phyloP scores from a whole-genome alignment of 768 basidiomycete genomes.

The Leccinum ochraceum region DNA sequence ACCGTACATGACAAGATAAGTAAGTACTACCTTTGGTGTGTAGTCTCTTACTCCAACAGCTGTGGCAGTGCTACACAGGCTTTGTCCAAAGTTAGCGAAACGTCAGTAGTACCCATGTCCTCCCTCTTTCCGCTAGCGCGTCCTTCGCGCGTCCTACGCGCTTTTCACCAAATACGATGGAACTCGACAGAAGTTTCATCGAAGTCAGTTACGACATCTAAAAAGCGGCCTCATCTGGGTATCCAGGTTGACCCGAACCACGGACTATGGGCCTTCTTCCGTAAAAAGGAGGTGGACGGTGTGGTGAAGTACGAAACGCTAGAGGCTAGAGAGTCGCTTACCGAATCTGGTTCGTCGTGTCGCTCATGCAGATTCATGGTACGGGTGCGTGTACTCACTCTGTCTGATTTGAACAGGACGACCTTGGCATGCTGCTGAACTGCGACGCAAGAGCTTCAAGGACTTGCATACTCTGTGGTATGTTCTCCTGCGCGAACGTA shows the following conservation, averaged over 20 bases:
- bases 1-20: too few species aligned
- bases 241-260: slow-evolving; percentile 58
- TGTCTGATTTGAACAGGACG: slow-evolving; percentile 60
- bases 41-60: background rate
- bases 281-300: slow-evolving; percentile 53
- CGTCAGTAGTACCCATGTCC: slow-evolving; percentile 17
- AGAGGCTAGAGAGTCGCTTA: slow-evolving; percentile 33
- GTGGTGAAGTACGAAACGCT: slow-evolving; percentile 54
- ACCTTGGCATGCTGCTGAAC: slow-evolving; percentile 82
- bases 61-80: slow-evolving; percentile 23
- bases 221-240: slow-evolving; percentile 44
- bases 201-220: slow-evolving; percentile 22
- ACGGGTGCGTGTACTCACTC: background rate
- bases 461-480: slow-evolving; percentile 93
- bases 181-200: slow-evolving; percentile 19
- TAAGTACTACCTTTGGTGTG: too few species aligned
- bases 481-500: too few species aligned
- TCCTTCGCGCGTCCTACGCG: slow-evolving; percentile 18
- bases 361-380: background rate
- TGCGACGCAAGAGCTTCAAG: slow-evolving; percentile 87
- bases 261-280: slow-evolving; percentile 78
- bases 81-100: background rate
- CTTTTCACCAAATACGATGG: slow-evolving; percentile 19
- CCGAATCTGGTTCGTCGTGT: slow-evolving; percentile 38
- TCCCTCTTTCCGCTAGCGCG: slow-evolving; percentile 23